Evolutionary conservation across 805 yeast species (phyloP).

Genomic region (Debaryomyces tyrocola): DNA sequence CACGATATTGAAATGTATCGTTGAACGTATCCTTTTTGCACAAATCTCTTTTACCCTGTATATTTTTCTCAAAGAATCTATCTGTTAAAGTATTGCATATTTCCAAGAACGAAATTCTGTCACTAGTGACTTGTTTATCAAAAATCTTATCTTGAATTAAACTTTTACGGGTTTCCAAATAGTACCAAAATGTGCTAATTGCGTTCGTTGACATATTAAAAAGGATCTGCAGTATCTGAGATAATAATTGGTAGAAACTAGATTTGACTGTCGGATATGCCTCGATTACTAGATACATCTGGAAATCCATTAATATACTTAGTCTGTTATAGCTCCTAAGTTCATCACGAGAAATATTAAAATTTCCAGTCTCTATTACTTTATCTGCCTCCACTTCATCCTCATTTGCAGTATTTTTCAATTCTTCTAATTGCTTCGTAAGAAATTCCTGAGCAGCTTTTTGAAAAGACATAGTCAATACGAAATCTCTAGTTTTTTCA

Average conservation of each 20-base stretch:
- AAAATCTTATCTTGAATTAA: slow-evolving; percentile 25
- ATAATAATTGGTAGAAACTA: slow-evolving; percentile 24
- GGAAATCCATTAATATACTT: slow-evolving; percentile 25
- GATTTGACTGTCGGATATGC: slow-evolving; percentile 16
- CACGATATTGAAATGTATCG: slow-evolving; percentile 36
- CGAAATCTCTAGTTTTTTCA: slow-evolving; percentile 18
- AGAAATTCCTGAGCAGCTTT: slow-evolving; percentile 10
- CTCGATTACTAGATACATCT: slow-evolving; percentile 18
- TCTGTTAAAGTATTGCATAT: slow-evolving; percentile 40
- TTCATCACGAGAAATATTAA: slow-evolving; percentile 3
- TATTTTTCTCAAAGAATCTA: slow-evolving; percentile 16
- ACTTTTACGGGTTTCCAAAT: slow-evolving; percentile 32
- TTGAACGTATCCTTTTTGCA: slow-evolving; percentile 39
- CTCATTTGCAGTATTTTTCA: not conserved
- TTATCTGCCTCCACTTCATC: not conserved
- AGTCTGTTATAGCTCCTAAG: slow-evolving; percentile 15
- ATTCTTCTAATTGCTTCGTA: slow-evolving; percentile 3
- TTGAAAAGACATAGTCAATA: slow-evolving; percentile 23
- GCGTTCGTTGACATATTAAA: slow-evolving; percentile 18
- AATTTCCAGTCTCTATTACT: slow-evolving; percentile 1
- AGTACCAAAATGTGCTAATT: slow-evolving; percentile 35
- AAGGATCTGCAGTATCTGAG: slow-evolving; percentile 22
- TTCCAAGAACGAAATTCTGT: slow-evolving; percentile 41
- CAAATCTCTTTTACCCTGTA: slow-evolving; percentile 25
- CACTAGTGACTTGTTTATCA: slow-evolving; percentile 25